phyloP scores from a whole-genome alignment of 176 grass and related monocot genomes.

The Avena atlantica region DNA sequence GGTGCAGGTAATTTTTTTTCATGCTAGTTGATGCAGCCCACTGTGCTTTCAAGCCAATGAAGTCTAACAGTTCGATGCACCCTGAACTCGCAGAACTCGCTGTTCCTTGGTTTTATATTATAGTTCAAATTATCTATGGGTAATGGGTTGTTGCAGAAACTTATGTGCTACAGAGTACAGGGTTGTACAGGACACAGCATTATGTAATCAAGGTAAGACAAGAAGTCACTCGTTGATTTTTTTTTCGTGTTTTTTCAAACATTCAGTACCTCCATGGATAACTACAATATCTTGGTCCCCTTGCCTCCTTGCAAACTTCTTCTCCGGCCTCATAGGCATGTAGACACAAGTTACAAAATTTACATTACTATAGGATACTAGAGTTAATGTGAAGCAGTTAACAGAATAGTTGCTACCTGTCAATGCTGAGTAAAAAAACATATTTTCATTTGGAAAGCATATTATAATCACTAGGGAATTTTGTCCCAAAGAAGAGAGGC shows the following conservation, averaged over 20 bases:
- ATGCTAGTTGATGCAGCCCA: not conserved
- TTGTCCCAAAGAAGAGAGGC: not conserved
- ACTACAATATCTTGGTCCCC: not conserved
- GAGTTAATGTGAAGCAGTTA: not conserved
- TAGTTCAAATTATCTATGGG: not conserved
- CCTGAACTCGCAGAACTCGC: not conserved
- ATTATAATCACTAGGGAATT: not conserved
- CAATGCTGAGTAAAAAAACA: not conserved
- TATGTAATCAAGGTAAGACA: not conserved
- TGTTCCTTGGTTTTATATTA: not conserved
- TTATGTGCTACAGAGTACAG: not conserved
- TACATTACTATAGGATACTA: not conserved
- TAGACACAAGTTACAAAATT: not conserved
- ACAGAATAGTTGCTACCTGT: not conserved
- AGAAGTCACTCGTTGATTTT: not conserved
- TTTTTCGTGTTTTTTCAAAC: not conserved
- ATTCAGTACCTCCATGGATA: slow-evolving; percentile 1
- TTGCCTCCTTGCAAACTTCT: not conserved
- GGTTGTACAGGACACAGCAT: not conserved
- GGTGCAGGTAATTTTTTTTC: not conserved
- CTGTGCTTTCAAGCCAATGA: not conserved
- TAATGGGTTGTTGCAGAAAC: not conserved
- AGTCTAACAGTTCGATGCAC: not conserved
- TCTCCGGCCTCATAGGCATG: not conserved
- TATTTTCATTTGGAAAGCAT: no score